Base-by-base conservation (phyloP, 2,329 filamentous ascomycete genomes). In the Colletotrichum tanaceti region DNA sequence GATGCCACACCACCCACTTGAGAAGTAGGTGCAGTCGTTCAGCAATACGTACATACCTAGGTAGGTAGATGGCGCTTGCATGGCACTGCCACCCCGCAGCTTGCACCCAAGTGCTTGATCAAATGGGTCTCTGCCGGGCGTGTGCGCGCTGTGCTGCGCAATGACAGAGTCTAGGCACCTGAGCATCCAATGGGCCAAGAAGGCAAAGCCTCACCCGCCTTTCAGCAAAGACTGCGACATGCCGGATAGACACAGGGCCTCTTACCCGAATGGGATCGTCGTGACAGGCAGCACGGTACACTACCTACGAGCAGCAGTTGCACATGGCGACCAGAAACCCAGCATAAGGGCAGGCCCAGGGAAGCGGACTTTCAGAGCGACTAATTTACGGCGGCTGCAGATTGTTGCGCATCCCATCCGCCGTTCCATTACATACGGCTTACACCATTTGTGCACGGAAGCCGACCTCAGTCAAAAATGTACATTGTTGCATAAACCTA, bases 331-430 rank as follows among this genome's bases (percentile, higher is more conserved):
- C 28, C 28, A 32, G 28, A 32, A 32, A 32, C 28, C 28, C 0
- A 32, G 28, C 28, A 32, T 7, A 32, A n/a, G n/a, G n/a, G n/a
- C n/a, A 32, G 28, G 28, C 28, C 28, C 28, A 28, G 7, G 28
- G 38, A 53, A 46, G 60, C 59, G 53, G 22, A 14, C 24, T 52
- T 41, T 35, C 38, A 11, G 11, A 28, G n/a, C 28, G 32, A 9
- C 32, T 35, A 35, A 39, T 68, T 68, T 65, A 68, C 65, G 61
- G 28, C 43, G 55, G 61, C 65, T 68, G 65, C 65, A 68, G 54
- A 35, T 55, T 55, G 44, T 54, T 65, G 47, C 65, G 58, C 43
- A 55, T 47, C 20, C 39, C 24, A 44, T 43, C 38, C 32, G 41
- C 20, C 24, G 52, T 49, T 38, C 39, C 50, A 22, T 50, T 49